These are phyloP conservation scores for Malania oleifera DNA, from an alignment of 164 flowering plant species.

Conservation along the genomic window DNA sequence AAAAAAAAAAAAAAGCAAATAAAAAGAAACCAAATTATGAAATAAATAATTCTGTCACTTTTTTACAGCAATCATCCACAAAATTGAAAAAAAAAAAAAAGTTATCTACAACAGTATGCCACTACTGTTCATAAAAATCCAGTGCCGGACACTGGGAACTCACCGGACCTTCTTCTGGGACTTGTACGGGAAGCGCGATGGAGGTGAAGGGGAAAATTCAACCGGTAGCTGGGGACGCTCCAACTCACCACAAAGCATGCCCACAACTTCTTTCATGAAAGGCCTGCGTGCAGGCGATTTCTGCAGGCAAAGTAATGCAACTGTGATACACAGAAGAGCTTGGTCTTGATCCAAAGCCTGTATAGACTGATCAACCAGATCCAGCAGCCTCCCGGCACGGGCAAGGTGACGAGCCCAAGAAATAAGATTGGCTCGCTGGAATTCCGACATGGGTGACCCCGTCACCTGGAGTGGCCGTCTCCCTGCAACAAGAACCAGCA, in stretches of 20 bases:
- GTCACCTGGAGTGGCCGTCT: neutral
- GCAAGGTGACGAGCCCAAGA: slow-evolving; percentile 5
- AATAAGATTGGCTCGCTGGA: slow-evolving; percentile 3
- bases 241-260: slow-evolving; percentile 1
- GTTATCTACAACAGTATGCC: neutral
- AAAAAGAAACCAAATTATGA: neutral
- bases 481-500: slow-evolving; percentile 2
- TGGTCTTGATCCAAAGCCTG: neutral
- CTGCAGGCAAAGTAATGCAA: slow-evolving; percentile 4
- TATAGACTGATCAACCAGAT: slow-evolving; percentile 2
- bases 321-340: slow-evolving; percentile 1
- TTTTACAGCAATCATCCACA: neutral
- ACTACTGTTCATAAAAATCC: neutral
- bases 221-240: neutral
- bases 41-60: neutral
- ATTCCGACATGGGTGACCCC: slow-evolving; percentile 2
- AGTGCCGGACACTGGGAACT: neutral
- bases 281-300: slow-evolving; percentile 2
- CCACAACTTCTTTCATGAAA: slow-evolving; percentile 3
- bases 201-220: slow-evolving; percentile 6
- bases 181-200: slow-evolving; percentile 1
- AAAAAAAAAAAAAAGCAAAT: neutral
- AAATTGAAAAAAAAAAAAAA: too few relatives aligned
- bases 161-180: neutral
- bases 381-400: neutral